Percentiles rank a stretch among this genome's conserved stretches.
These are phyloP conservation scores for Theobroma grandiflorum DNA, from an alignment of 441 rosid species.

Conservation along the genomic window DNA sequence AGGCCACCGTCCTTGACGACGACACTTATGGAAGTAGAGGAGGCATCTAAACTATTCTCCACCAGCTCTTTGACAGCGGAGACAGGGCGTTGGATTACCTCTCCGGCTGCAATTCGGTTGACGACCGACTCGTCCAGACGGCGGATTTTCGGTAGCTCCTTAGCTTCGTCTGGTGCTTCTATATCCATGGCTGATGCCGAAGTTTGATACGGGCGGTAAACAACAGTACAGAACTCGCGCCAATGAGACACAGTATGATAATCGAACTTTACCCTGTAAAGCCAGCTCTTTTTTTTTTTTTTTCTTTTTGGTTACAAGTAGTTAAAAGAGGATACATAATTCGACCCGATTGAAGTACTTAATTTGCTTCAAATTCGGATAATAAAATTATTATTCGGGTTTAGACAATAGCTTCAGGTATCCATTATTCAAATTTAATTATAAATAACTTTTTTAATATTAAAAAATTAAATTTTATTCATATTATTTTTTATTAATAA, in stretches of 20 bases:
- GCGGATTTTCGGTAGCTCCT: slow-evolving; percentile 79
- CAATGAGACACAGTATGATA: neutral
- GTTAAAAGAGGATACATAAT: too few species aligned
- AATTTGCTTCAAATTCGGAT: too few species aligned
- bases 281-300: too few species aligned
- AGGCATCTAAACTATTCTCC: slow-evolving; percentile 93
- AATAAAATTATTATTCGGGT: too few species aligned
- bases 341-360: too few species aligned
- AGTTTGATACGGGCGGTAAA: neutral
- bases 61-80: slow-evolving; percentile 95
- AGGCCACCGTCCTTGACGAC: slow-evolving; percentile 93
- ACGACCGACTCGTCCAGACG: slow-evolving; percentile 88
- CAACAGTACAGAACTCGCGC: neutral
- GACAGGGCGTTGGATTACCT: slow-evolving; percentile 93
- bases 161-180: slow-evolving; percentile 34
- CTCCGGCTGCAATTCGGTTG: slow-evolving; percentile 96
- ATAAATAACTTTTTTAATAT: too few species aligned
- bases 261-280: too few species aligned
- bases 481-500: too few species aligned
- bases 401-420: too few species aligned
- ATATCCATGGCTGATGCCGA: slow-evolving; percentile 36
- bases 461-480: too few species aligned
- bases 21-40: slow-evolving; percentile 73
- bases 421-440: too few species aligned
- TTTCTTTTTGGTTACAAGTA: too few species aligned